Percentiles rank a stretch among this genome's conserved stretches.
These are phyloP conservation scores for Scleromitrula shiraiana DNA, from an alignment of 2,329 filamentous ascomycete genomes.

Conservation along the genomic window DNA sequence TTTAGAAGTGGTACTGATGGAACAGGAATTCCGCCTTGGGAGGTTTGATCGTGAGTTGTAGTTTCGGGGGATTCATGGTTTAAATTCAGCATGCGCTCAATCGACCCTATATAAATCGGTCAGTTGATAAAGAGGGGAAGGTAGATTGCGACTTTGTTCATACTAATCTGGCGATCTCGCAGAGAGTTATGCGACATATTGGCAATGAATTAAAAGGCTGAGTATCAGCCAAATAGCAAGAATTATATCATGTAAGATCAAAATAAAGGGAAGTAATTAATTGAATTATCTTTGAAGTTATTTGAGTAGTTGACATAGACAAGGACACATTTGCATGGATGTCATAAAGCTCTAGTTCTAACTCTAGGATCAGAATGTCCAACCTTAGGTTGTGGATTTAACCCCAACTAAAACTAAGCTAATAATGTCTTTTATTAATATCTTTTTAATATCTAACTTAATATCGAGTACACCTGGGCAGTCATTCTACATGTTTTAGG, in stretches of 20 bases:
- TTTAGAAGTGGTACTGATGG: slow-evolving; percentile 74
- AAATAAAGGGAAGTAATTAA: background rate
- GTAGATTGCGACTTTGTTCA: slow-evolving; percentile 26
- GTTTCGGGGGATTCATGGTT: slow-evolving; percentile 60
- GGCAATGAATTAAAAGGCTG: slow-evolving; percentile 21
- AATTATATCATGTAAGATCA: slow-evolving; percentile 22
- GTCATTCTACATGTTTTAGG: no score
- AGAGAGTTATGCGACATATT: slow-evolving; percentile 47
- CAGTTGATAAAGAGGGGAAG: slow-evolving; percentile 7
- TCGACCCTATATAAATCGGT: slow-evolving; percentile 55
- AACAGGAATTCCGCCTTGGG: slow-evolving; percentile 53
- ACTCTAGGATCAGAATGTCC: no score
- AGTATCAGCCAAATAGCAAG: slow-evolving; percentile 24
- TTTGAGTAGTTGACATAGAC: no score
- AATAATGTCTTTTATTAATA: no score
- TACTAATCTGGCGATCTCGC: slow-evolving; percentile 66
- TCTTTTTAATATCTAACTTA: no score
- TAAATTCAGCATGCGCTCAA: slow-evolving; percentile 92
- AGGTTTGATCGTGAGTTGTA: slow-evolving; percentile 49
- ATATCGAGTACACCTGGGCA: no score
- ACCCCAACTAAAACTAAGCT: no score
- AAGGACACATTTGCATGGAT: slow-evolving; percentile 9
- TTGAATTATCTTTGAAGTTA: background rate
- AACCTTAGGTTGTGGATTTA: background rate
- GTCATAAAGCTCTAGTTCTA: no score